phyloP scores from a whole-genome alignment of 1,139 yeast species.

The Yamadazyma blattariae region DNA sequence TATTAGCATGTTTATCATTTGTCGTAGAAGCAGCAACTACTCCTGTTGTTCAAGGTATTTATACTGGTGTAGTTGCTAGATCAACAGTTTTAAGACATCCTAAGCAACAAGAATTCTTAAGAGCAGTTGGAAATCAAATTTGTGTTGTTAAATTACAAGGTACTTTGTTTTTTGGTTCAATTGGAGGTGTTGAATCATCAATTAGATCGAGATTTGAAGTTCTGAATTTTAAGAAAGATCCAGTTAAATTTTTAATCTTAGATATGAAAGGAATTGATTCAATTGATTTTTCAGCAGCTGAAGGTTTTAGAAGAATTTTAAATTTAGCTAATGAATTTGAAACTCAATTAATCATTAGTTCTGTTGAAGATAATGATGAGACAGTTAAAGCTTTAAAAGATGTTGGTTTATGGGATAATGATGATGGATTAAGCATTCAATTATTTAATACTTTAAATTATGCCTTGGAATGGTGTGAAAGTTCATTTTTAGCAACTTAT shows the following conservation, averaged over 20 bases:
- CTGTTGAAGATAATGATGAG: constrained; percentile 62
- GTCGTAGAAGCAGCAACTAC: constrained; percentile 86
- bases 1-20: constrained; percentile 88
- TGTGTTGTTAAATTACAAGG: constrained; percentile 86
- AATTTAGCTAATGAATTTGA: constrained; percentile 68
- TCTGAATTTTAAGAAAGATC: constrained; percentile 48
- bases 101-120: constrained; percentile 79
- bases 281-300: constrained; percentile 94
- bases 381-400: constrained; percentile 65
- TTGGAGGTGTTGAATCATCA: constrained; percentile 81
- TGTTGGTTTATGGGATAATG: constrained; percentile 63
- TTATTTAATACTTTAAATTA: constrained; percentile 75
- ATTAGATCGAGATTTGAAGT: constrained; percentile 67
- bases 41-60: constrained; percentile 78
- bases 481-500: constrained; percentile 75
- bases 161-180: constrained; percentile 88
- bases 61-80: constrained; percentile 84
- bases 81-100: constrained; percentile 93
- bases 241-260: constrained; percentile 74
- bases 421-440: constrained; percentile 45
- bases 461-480: constrained; percentile 97
- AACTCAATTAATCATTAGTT: constrained; percentile 74
- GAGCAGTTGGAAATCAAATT: constrained; percentile 86
- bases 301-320: constrained; percentile 86
- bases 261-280: constrained; percentile 82